phyloP scores from a whole-genome alignment of 441 rosid genomes.

The Gossypium trilobum region DNA sequence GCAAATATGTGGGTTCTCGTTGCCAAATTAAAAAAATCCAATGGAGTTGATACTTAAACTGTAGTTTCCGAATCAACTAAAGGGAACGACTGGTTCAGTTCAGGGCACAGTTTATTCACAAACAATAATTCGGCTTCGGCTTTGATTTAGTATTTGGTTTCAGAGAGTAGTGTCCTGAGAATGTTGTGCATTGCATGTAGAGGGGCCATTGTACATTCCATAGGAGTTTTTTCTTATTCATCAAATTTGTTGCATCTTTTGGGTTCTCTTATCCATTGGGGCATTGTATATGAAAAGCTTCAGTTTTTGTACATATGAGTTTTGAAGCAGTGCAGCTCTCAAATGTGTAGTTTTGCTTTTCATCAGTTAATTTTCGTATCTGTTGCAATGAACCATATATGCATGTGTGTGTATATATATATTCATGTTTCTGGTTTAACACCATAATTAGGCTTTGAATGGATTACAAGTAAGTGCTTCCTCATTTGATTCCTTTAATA shows the following conservation, averaged over 20 bases:
- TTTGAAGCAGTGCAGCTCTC: neutral
- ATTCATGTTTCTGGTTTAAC: too few relatives aligned
- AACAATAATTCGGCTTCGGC: neutral
- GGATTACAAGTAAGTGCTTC: too few relatives aligned
- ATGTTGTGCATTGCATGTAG: slow-evolving; percentile 18
- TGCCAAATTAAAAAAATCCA: slow-evolving; percentile 67
- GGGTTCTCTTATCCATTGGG: neutral
- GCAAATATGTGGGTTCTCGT: slow-evolving; percentile 98
- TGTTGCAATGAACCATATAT: too few relatives aligned
- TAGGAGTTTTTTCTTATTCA: neutral
- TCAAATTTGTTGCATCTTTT: neutral
- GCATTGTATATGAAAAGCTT: slow-evolving; percentile 15
- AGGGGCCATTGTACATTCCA: slow-evolving; percentile 19
- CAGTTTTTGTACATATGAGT: slow-evolving; percentile 4
- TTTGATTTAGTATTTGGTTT: neutral
- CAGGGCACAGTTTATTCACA: too few relatives aligned
- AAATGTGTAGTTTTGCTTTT: neutral
- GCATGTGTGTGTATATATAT: too few relatives aligned
- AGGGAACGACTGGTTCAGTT: slow-evolving; percentile 20
- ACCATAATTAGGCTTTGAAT: too few relatives aligned
- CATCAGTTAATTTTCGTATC: neutral
- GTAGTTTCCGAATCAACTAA: slow-evolving; percentile 28
- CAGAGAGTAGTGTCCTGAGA: slow-evolving; percentile 15
- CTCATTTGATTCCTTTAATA: too few relatives aligned
- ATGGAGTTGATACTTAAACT: slow-evolving; percentile 29